Evolutionary conservation across 768 basidiomycete species (phyloP), one percentile per base, ranked within the genome.

Genomic region (Boletus speciosus): DNA sequence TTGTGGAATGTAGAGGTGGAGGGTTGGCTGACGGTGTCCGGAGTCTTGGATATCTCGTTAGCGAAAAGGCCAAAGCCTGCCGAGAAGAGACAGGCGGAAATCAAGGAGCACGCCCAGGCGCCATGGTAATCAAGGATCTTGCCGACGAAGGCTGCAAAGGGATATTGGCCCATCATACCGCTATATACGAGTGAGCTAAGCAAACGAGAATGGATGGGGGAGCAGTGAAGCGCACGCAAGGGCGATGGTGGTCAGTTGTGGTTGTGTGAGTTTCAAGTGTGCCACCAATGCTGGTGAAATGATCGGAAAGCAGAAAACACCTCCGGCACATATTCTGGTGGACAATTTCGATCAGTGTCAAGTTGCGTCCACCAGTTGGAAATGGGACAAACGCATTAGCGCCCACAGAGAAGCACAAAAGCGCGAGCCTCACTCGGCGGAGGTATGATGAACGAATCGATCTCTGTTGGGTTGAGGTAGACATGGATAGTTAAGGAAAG

Each of bases 111-210:
- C 5, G 75, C 65, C 66, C 85, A 79, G 35, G 90, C 82, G 0
- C 90, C 90, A 61, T 82, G 78, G 37, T 62, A 62, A 69, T 93
- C 90, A 39, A 88, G 75, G 2, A 85, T 65, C 57, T 81, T 84
- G 43, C 90, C 90, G 39, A 85, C 82, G 1, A 89, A 15, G 2
- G 83, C 82, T 19, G 86, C 81, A 54, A 89, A 76, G 3, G 88
- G 88, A 67, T 93, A 92, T 72, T 92, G 89, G 5, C 88, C 86
- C 57, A 84, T 79, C 79, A 93, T 83, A 3, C 86, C 90, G n/a
- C 90, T 92, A 48, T 35, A 37, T 50, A 27, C 12, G 43, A 48
- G 31, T 32, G 9, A 16, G 5, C 12, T 61, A 37, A 60, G 54
- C 23, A 6, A 38, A 12, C 4, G 31, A 52, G 37, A 52, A 15